Evolutionary conservation across 2,329 filamentous ascomycete species (phyloP).

Genomic region (Pyrenophora teres): DNA sequence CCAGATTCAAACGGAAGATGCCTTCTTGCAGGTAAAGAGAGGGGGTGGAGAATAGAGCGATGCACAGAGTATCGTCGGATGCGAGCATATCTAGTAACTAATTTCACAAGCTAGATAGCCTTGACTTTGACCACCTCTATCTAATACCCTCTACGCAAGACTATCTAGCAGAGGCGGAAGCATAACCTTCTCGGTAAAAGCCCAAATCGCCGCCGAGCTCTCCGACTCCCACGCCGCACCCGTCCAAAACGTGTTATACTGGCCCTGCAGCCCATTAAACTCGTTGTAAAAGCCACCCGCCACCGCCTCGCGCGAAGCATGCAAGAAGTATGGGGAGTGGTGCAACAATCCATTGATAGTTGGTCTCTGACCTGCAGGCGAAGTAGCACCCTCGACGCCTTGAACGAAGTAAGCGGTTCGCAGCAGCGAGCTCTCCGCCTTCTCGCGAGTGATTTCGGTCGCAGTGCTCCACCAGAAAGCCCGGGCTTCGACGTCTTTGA

Average conservation of each 20-base stretch:
- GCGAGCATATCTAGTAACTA: no score
- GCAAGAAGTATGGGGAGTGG: conserved; percentile 26
- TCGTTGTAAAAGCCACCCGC: conserved; percentile 27
- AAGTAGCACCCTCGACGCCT: background rate
- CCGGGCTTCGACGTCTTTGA: background rate
- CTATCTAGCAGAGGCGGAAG: conserved; percentile 35
- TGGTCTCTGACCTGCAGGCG: background rate
- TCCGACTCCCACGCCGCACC: conserved; percentile 27
- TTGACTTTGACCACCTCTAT: no score
- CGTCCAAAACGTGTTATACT: conserved; percentile 28
- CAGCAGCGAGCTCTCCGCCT: conserved; percentile 1
- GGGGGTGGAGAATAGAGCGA: no score
- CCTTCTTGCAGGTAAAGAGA: no score
- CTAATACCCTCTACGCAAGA: no score
- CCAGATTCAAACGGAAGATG: no score
- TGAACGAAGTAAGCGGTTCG: conserved; percentile 1
- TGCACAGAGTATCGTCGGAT: no score
- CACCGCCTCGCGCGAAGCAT: conserved; percentile 19
- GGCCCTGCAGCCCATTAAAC: conserved; percentile 29
- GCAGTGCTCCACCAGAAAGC: conserved; percentile 1
- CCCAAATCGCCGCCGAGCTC: conserved; percentile 23
- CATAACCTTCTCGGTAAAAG: conserved; percentile 43
- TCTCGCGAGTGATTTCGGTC: background rate
- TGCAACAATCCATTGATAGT: conserved; percentile 14
- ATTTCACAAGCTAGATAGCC: no score